Percentiles rank a stretch among this genome's conserved stretches.
Evolutionary conservation across 2,329 filamentous ascomycete species (phyloP).

Genomic region (Botrytis hyacinthi): DNA sequence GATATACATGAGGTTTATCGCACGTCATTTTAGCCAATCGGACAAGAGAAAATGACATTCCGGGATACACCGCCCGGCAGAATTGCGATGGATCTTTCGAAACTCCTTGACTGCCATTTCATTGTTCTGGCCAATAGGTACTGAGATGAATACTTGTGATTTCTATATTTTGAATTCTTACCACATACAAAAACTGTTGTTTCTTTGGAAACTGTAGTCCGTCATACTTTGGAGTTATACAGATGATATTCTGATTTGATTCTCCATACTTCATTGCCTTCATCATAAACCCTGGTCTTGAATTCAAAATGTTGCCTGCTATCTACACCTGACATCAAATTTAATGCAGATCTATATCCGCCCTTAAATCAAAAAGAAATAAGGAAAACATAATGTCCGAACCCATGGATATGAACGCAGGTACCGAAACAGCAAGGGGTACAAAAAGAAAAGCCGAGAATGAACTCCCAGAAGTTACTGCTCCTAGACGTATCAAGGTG

Average conservation of each 20-base stretch:
- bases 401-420: constrained; percentile 45
- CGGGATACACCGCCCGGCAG: constrained; percentile 16
- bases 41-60: neutral
- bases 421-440: constrained; percentile 32
- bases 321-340: neutral
- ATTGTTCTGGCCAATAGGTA: neutral
- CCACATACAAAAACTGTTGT: neutral
- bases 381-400: constrained; percentile 32
- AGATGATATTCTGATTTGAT: neutral
- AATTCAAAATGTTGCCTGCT: constrained; percentile 6
- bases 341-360: neutral
- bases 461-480: constrained; percentile 39
- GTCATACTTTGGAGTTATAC: neutral
- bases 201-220: neutral
- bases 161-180: neutral
- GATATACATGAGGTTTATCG: neutral
- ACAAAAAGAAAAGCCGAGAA: constrained; percentile 52
- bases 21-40: neutral
- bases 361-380: neutral
- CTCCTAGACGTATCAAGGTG: constrained; percentile 51
- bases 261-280: neutral
- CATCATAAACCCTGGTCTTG: neutral
- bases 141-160: neutral
- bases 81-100: neutral
- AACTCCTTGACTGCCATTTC: neutral